Conservation (phyloP, 805 yeast species). For the Myxozyma neglecta region DNA sequence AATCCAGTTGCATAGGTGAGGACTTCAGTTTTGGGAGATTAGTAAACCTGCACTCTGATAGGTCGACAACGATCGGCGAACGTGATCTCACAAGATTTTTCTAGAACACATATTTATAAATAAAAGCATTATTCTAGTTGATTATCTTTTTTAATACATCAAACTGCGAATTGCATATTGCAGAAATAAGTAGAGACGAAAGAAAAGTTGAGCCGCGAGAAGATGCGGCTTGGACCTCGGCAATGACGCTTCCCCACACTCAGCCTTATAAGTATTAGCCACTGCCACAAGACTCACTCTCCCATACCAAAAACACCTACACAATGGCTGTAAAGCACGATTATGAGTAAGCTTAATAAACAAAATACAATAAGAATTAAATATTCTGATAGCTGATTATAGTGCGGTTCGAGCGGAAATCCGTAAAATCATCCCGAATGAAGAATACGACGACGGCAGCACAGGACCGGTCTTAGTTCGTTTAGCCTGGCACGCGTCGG, state of each 20-base stretch:
- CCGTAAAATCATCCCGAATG: conserved; percentile 40
- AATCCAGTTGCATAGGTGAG: conserved; percentile 13
- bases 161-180: no score
- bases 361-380: not conserved
- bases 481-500: conserved; percentile 83
- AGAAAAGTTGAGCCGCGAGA: no score
- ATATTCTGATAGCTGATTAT: not conserved
- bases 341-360: conserved; percentile 12
- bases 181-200: no score
- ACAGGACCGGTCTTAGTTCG: conserved; percentile 77
- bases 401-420: conserved; percentile 44
- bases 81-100: no score
- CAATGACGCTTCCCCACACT: no score
- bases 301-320: not conserved
- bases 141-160: no score
- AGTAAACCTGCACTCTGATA: not conserved
- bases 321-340: conserved; percentile 1
- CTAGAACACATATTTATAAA: no score
- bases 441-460: conserved; percentile 63
- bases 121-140: no score
- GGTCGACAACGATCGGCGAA: no score
- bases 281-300: not conserved
- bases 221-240: no score
- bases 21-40: not conserved
- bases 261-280: not conserved